A percentile compares a stretch with the other conserved stretches of the same genome.
Conservation (phyloP, 352 stramenopile genomes). For the Pythium monospermum region DNA sequence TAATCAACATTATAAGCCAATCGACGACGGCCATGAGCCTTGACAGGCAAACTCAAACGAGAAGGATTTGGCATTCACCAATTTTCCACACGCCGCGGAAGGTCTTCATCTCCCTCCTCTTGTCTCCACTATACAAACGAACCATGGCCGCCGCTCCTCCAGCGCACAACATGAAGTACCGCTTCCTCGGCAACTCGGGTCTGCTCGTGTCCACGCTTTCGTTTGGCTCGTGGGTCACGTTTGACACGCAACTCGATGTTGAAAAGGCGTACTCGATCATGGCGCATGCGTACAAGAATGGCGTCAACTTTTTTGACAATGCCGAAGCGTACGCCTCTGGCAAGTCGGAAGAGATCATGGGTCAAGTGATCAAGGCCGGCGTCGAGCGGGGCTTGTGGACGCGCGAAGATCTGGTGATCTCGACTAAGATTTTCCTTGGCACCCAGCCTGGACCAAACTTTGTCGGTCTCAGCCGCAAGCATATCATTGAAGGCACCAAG, state of each 20-base stretch:
- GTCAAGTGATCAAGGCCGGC: constrained; percentile 44
- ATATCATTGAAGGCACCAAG: constrained; percentile 61
- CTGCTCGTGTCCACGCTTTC: constrained; percentile 47
- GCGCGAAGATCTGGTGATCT: constrained; percentile 60
- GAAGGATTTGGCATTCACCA: too few species aligned
- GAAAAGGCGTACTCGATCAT: constrained; percentile 59
- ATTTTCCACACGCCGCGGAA: neutral
- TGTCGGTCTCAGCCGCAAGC: constrained; percentile 39
- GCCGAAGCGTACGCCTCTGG: constrained; percentile 49
- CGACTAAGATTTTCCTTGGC: constrained; percentile 66
- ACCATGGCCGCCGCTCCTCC: constrained; percentile 13
- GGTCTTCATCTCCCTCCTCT: neutral
- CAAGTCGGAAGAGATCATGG: constrained; percentile 48
- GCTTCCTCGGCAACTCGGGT: constrained; percentile 46
- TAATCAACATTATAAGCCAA: too few species aligned
- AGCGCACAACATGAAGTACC: constrained; percentile 52
- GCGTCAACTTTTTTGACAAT: constrained; percentile 70
- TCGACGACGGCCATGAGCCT: too few species aligned
- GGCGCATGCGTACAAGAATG: constrained; percentile 53
- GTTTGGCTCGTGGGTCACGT: constrained; percentile 50
- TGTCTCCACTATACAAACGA: constrained; percentile 13
- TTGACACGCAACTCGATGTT: constrained; percentile 42
- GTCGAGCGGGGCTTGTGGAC: constrained; percentile 38
- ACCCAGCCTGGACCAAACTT: constrained; percentile 32
- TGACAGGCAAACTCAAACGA: too few species aligned